A percentile compares a stretch with the other conserved stretches of the same genome.
Evolutionary conservation across 192 early-diverging fungal genomes (phyloP).

Genomic region (Cetraspora pellucida): DNA sequence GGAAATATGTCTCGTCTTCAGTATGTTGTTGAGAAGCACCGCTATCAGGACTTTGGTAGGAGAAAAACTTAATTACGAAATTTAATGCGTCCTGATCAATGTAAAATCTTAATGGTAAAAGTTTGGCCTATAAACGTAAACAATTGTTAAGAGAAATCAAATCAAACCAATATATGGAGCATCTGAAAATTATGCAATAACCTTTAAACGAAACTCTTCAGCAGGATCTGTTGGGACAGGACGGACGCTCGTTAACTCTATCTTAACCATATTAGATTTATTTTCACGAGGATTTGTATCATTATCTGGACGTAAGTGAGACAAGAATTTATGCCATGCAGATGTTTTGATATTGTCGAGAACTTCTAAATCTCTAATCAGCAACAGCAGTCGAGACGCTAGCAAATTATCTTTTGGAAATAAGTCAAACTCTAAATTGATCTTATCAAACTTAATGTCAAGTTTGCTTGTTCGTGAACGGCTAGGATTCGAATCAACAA

Average conservation of each 20-base stretch:
- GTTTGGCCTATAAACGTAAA: conserved; percentile 51
- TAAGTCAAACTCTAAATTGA: conserved; percentile 59
- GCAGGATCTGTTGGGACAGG: conserved; percentile 55
- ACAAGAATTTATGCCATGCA: conserved; percentile 77
- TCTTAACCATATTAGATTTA: conserved; percentile 65
- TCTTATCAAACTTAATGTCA: conserved; percentile 54
- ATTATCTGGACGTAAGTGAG: conserved; percentile 59
- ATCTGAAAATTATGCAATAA: conserved; percentile 23
- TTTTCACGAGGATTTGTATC: conserved; percentile 60
- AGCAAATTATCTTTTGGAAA: conserved; percentile 50
- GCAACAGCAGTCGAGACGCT: conserved; percentile 52
- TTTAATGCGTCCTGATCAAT: conserved; percentile 93
- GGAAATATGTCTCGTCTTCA: conserved; percentile 47
- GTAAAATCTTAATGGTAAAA: conserved; percentile 84
- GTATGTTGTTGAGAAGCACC: background rate
- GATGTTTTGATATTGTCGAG: conserved; percentile 78
- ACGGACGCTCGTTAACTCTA: conserved; percentile 47
- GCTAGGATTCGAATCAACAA: conserved; percentile 33
- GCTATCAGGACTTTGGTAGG: background rate
- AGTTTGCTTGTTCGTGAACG: conserved; percentile 54
- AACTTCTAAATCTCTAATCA: conserved; percentile 69
- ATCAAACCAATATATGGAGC: background rate
- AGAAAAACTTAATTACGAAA: conserved; percentile 82
- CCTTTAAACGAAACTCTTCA: conserved; percentile 65
- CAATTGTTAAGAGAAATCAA: background rate